A percentile compares a stretch with the other conserved stretches of the same genome.
Conservation (phyloP, 2,329 filamentous ascomycete species). For the Westerdykella sp. region DNA sequence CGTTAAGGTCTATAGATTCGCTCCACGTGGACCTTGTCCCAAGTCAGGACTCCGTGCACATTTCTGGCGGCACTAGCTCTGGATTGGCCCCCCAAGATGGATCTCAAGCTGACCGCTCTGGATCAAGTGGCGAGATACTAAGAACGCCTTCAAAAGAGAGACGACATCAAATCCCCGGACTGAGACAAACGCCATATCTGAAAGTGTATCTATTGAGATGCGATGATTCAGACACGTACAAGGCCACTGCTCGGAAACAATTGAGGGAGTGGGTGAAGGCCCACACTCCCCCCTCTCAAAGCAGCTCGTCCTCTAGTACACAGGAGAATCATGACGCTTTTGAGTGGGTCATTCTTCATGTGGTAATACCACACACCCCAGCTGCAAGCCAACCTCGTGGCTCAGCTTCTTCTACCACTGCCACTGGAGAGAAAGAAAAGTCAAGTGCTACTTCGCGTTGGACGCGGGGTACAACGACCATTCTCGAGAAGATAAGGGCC, state of each 20-base stretch:
- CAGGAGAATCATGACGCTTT: conserved; percentile 94
- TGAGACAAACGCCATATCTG: conserved; percentile 88
- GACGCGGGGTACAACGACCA: conserved; percentile 70
- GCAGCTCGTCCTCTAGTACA: conserved; percentile 52
- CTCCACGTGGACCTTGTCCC: conserved; percentile 84
- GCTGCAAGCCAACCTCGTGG: conserved; percentile 71
- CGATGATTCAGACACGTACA: conserved; percentile 94
- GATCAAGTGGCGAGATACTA: conserved; percentile 4
- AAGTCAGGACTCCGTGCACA: conserved; percentile 44
- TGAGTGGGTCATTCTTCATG: conserved; percentile 91
- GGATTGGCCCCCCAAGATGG: conserved; percentile 16
- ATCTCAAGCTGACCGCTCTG: conserved; percentile 8
- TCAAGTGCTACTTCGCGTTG: conserved; percentile 62
- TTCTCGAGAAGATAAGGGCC: conserved; percentile 80
- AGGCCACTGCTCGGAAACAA: conserved; percentile 66
- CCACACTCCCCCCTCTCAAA: conserved; percentile 53
- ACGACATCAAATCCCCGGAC: conserved; percentile 88
- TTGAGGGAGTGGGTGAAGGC: conserved; percentile 88
- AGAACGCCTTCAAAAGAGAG: conserved; percentile 47
- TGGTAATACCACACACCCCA: conserved; percentile 78
- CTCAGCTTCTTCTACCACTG: conserved; percentile 43
- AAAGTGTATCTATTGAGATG: conserved; percentile 86
- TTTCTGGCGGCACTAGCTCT: conserved; percentile 27
- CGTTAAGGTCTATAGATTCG: conserved; percentile 86
- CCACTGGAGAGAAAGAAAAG: conserved; percentile 59